Conservation (phyloP, 2,329 filamentous ascomycete genomes). For the Teratosphaeria zuluensis region DNA sequence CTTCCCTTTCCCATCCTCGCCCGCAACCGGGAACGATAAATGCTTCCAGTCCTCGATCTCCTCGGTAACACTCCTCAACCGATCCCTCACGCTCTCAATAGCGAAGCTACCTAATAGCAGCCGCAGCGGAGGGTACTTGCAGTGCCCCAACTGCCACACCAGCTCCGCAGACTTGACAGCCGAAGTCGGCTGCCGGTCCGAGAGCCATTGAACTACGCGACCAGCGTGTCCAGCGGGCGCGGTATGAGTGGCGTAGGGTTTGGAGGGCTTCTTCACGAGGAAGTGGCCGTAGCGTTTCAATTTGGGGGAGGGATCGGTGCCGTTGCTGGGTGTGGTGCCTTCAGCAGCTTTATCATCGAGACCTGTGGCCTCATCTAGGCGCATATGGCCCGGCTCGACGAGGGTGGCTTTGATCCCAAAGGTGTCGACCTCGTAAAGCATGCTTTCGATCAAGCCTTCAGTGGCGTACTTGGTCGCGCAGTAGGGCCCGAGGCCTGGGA, state of each 20-base stretch:
- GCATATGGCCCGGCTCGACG: constrained; percentile 81
- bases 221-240: constrained; percentile 81
- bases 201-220: constrained; percentile 88
- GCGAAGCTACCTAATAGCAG: constrained; percentile 87
- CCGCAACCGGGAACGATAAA: constrained; percentile 25
- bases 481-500: constrained; percentile 85
- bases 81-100: constrained; percentile 88
- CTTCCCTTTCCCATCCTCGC: constrained; percentile 19
- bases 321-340: not conserved
- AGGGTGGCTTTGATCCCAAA: constrained; percentile 93
- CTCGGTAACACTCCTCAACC: constrained; percentile 81
- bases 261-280: constrained; percentile 73
- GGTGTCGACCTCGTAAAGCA: constrained; percentile 87
- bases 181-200: constrained; percentile 83
- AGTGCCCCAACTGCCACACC: constrained; percentile 89
- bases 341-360: constrained; percentile 21
- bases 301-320: constrained; percentile 1
- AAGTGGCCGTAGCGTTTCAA: constrained; percentile 87
- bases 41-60: constrained; percentile 46
- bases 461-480: constrained; percentile 97
- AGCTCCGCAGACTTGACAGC: constrained; percentile 87
- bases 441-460: constrained; percentile 88
- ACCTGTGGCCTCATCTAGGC: constrained; percentile 63
- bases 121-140: constrained; percentile 80
- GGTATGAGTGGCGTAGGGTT: constrained; percentile 66